Percentiles rank a stretch among this genome's conserved stretches.
Evolutionary conservation across 2,329 filamentous ascomycete species (phyloP).

Genomic region (Fusarium robinianum): DNA sequence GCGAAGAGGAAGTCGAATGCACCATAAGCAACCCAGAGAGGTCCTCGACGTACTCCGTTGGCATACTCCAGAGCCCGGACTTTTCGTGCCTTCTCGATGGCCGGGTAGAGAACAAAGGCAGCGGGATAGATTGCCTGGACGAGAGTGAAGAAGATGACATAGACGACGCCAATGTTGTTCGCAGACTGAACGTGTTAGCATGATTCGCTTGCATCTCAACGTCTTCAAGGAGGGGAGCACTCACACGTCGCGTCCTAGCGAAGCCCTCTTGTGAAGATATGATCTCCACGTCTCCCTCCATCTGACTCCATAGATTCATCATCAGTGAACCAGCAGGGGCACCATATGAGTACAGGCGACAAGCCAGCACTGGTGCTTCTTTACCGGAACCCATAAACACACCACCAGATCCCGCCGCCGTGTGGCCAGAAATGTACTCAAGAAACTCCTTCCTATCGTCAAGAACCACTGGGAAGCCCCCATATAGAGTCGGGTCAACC

Average conservation of each 20-base stretch:
- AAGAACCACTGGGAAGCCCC: conserved; percentile 12
- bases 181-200: background rate
- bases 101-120: conserved; percentile 78
- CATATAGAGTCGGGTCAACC: conserved; percentile 5
- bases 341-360: conserved; percentile 8
- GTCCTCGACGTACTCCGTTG: conserved; percentile 77
- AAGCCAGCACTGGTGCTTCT: conserved; percentile 21
- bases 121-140: conserved; percentile 68
- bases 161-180: conserved; percentile 63
- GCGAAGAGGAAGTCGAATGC: conserved; percentile 77
- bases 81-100: conserved; percentile 72
- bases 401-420: conserved; percentile 8
- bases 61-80: conserved; percentile 83
- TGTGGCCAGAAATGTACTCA: conserved; percentile 9
- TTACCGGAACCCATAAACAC: conserved; percentile 13
- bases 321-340: conserved; percentile 6
- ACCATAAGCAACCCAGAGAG: conserved; percentile 80
- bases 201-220: background rate
- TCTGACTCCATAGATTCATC: conserved; percentile 29
- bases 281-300: conserved; percentile 34
- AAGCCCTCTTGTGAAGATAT: conserved; percentile 64
- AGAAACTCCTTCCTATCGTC: conserved; percentile 8
- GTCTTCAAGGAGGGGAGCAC: background rate
- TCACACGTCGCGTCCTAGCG: conserved; percentile 56
- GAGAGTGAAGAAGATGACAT: conserved; percentile 71